Conservation (phyloP, 2,329 filamentous ascomycete genomes). For the Talaromyces sp. region DNA sequence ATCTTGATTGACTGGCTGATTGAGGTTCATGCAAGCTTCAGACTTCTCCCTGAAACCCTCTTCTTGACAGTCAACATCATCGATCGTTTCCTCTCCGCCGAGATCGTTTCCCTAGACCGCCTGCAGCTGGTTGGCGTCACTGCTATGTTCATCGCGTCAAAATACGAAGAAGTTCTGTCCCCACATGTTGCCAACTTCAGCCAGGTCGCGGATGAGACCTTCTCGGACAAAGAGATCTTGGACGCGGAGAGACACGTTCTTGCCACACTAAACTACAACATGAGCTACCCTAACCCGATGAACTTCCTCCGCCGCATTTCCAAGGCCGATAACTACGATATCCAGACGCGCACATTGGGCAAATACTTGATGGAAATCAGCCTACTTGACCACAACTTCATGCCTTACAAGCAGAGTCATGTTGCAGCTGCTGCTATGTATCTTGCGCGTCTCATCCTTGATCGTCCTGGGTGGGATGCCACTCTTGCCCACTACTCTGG, state of each 20-base stretch:
- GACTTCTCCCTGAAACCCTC: constrained; percentile 89
- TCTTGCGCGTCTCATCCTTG: constrained; percentile 82
- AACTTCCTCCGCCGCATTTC: constrained; percentile 98
- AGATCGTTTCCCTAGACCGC: constrained; percentile 93
- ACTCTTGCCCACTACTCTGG: constrained; percentile 89
- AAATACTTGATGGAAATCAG: constrained; percentile 99
- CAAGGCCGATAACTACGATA: constrained; percentile 99
- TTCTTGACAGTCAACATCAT: constrained; percentile 98
- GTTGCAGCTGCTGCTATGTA: constrained; percentile 94
- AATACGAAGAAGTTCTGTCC: constrained; percentile 97
- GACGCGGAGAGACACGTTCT: constrained; percentile 96
- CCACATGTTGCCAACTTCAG: constrained; percentile 97
- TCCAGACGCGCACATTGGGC: constrained; percentile 91
- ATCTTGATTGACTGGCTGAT: constrained; percentile 98
- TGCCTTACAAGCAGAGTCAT: constrained; percentile 83
- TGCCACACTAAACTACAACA: constrained; percentile 86
- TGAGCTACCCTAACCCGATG: constrained; percentile 99
- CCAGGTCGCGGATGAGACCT: constrained; percentile 94
- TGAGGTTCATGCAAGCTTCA: constrained; percentile 95
- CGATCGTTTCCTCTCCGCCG: constrained; percentile 92
- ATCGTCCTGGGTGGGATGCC: constrained; percentile 87
- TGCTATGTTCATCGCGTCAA: constrained; percentile 98
- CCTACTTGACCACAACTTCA: constrained; percentile 90
- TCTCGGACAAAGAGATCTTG: constrained; percentile 90
- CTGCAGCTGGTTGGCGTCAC: constrained; percentile 96